These are phyloP conservation scores for Prototheca cutis DNA, from an alignment of 163 green algal genomes.

Conservation along the genomic window DNA sequence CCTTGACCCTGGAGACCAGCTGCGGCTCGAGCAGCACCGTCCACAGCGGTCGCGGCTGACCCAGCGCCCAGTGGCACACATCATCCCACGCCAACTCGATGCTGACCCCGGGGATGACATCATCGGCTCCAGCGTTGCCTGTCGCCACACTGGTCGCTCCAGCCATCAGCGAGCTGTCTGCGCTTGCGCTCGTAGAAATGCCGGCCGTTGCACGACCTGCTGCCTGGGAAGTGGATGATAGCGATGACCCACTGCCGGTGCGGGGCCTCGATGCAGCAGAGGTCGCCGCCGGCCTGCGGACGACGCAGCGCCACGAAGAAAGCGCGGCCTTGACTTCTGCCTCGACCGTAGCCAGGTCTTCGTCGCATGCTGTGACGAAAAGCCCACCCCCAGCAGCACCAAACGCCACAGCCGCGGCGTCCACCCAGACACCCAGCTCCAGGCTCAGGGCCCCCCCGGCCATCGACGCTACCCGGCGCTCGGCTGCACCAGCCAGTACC, in stretches of 20 bases:
- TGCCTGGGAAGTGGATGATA: too few species aligned
- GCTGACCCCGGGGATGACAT: background rate
- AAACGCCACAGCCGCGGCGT: constrained; percentile 26
- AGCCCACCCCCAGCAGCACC: too few species aligned
- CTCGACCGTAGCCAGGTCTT: constrained; percentile 47
- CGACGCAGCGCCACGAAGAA: constrained; percentile 9
- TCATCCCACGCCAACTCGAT: constrained; percentile 16
- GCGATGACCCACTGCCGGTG: too few species aligned
- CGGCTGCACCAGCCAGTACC: background rate
- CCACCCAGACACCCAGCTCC: constrained; percentile 48
- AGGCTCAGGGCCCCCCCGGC: constrained; percentile 25
- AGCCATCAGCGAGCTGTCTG: too few species aligned
- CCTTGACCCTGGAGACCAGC: constrained; percentile 50
- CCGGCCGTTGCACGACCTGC: too few species aligned
- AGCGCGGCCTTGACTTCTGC: constrained; percentile 30
- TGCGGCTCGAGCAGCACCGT: constrained; percentile 60
- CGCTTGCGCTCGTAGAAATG: too few species aligned
- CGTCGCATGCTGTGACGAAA: constrained; percentile 22
- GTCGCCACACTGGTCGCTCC: too few species aligned
- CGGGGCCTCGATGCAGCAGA: too few species aligned
- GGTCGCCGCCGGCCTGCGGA: too few species aligned
- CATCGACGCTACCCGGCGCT: constrained; percentile 26
- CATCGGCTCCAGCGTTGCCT: background rate
- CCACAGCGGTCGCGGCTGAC: constrained; percentile 46
- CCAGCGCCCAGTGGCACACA: constrained; percentile 61